Evolutionary conservation across 805 yeast genomes (phyloP).

Genomic region (Cyberlindnera mycetangii): DNA sequence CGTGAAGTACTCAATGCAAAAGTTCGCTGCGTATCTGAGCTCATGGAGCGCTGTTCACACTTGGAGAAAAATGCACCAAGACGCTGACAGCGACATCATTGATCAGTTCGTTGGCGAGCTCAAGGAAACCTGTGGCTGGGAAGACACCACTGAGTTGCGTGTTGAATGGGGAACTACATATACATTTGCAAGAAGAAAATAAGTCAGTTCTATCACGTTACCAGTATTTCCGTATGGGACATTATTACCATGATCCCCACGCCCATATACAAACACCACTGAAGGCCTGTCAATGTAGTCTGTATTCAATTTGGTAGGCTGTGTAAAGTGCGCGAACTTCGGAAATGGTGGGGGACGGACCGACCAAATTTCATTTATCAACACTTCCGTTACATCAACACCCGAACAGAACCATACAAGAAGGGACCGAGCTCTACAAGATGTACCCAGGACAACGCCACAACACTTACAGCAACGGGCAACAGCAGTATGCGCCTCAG

Average conservation of each 20-base stretch:
- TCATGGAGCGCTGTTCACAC: conserved; percentile 70
- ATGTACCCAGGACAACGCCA: conserved; percentile 22
- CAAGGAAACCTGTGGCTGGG: conserved; percentile 43
- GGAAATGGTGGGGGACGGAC: not conserved
- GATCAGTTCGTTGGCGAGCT: conserved; percentile 46
- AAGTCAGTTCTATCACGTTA: no score
- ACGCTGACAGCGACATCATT: conserved; percentile 42
- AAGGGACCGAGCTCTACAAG: not conserved
- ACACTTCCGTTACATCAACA: not conserved
- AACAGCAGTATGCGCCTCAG: conserved; percentile 3
- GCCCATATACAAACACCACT: no score
- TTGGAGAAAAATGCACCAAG: conserved; percentile 46
- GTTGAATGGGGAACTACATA: conserved; percentile 57
- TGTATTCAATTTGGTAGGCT: no score
- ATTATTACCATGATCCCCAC: no score
- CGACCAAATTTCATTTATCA: not conserved
- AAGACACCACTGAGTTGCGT: conserved; percentile 38
- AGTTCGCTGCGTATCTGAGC: conserved; percentile 47
- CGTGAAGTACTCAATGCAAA: conserved; percentile 42
- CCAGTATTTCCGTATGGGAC: no score
- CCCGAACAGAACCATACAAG: not conserved
- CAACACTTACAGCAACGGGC: conserved; percentile 7
- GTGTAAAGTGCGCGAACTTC: not conserved
- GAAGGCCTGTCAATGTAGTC: no score
- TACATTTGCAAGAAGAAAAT: conserved; percentile 40